Evolutionary conservation across 352 stramenopile species (phyloP), one percentile per base, ranked within the genome.

Genomic region (Chrysophaeum taylorii): DNA sequence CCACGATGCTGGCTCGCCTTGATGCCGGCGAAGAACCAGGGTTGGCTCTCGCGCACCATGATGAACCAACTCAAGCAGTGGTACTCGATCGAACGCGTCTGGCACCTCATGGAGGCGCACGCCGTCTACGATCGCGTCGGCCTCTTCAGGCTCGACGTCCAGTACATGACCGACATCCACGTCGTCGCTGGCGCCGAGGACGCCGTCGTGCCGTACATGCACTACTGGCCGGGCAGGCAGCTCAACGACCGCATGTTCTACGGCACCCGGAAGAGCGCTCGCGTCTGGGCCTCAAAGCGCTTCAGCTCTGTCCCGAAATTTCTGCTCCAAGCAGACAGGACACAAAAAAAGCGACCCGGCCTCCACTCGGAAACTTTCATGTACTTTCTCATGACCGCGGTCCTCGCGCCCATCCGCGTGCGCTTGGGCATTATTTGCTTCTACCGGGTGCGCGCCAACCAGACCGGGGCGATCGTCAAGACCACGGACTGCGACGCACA

Each of bases 191-290:
- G 12, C 42, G 48, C 52, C 31, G 61, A 52, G 15, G n/a, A n/a
- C n/a, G 61, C 21, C 45, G 64, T 27, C 23, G 25, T 64, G 25
- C 54, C 54, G 25, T 54, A 25, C 25, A 27, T 70, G 18, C 33
- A 41, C 29, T 12, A 68, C 15, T 68, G 25, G 37, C 36, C 36
- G 37, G 61, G 64, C 45, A n/a, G n/a, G n/a, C n/a, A n/a, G n/a
- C 38, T 72, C 16, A 75, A 75, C 63, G 70, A 75, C 70, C 70
- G 70, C 29, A 54, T 75, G 36, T 73, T 75, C 45, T 75, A 72
- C 63, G 70, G 70, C 23, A 43, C 21, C 14, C 50, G 52, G 36
- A 35, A 73, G 18, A 1, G 70, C 35, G 70, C 64, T 36, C 35
- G 63, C 27, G 33, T 75, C 37, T 75, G 70, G 70, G 70, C 70